Percentiles rank a stretch among this genome's conserved stretches.
phyloP scores from a whole-genome alignment of 768 basidiomycete species.

The Inosperma sp. region DNA sequence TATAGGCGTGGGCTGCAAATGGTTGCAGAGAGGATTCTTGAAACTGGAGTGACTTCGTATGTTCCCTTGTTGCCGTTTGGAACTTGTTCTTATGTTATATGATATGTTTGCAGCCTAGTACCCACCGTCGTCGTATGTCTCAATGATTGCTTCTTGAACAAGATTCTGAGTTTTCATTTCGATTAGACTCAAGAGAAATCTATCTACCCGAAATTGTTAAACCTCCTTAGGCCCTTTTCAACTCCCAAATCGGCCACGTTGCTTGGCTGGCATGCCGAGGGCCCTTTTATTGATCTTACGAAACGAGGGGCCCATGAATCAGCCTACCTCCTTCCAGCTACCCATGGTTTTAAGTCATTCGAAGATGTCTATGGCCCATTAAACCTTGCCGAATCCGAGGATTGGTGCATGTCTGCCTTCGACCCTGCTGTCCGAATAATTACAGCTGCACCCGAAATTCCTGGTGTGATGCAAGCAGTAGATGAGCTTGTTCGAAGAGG shows the following conservation, averaged over 20 bases:
- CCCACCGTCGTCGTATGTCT: slow-evolving; percentile 56
- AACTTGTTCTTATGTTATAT: neutral
- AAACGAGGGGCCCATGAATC: slow-evolving; percentile 83
- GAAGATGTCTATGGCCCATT: slow-evolving; percentile 69
- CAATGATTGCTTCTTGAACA: neutral
- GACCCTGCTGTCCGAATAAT: slow-evolving; percentile 69
- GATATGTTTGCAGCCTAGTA: slow-evolving; percentile 39
- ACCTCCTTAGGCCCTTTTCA: slow-evolving; percentile 63
- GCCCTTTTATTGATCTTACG: slow-evolving; percentile 78
- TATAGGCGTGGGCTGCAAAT: slow-evolving; percentile 65
- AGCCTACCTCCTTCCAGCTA: slow-evolving; percentile 57
- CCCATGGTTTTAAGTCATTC: slow-evolving; percentile 60
- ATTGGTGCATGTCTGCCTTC: slow-evolving; percentile 56
- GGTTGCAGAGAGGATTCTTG: slow-evolving; percentile 72
- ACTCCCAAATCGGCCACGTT: slow-evolving; percentile 62
- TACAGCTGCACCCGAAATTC: slow-evolving; percentile 83
- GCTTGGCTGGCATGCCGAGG: slow-evolving; percentile 89
- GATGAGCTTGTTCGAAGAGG: slow-evolving; percentile 56
- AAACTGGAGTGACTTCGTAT: slow-evolving; percentile 86
- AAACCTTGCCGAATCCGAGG: slow-evolving; percentile 59
- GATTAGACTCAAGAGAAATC: slow-evolving; percentile 80
- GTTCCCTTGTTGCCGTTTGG: slow-evolving; percentile 22
- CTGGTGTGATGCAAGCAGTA: slow-evolving; percentile 74
- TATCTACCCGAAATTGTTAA: slow-evolving; percentile 65
- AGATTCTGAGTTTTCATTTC: neutral